A percentile compares a stretch with the other conserved stretches of the same genome.
phyloP scores from a whole-genome alignment of 164 flowering plant genomes.

The Nelumbo lutea region DNA sequence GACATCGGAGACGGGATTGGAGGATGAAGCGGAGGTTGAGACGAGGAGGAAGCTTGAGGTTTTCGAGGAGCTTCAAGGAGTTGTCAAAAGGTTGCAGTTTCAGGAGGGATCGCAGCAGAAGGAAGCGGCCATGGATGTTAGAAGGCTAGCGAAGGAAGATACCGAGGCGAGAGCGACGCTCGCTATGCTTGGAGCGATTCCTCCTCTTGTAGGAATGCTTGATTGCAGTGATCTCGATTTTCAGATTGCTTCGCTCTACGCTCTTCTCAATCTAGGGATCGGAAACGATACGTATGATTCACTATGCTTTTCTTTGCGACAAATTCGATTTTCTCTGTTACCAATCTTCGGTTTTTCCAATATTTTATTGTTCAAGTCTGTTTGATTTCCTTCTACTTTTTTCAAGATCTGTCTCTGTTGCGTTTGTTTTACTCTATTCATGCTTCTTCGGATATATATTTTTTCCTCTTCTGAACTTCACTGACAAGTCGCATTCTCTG shows the following conservation, averaged over 20 bases:
- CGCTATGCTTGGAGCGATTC: conserved; percentile 87
- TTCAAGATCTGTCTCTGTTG: not conserved
- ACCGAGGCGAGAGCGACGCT: conserved; percentile 56
- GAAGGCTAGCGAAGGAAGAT: conserved; percentile 69
- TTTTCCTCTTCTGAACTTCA: not conserved
- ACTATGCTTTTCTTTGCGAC: not conserved
- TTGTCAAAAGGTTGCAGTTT: conserved; percentile 35
- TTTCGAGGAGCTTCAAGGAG: conserved; percentile 53
- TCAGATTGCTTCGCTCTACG: conserved; percentile 70
- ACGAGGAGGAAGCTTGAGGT: conserved; percentile 50
- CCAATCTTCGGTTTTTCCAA: too few species aligned
- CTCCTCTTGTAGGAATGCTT: conserved; percentile 73
- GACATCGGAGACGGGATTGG: conserved; percentile 17
- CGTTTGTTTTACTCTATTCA: not conserved
- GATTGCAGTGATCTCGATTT: conserved; percentile 38
- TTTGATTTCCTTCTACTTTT: not conserved
- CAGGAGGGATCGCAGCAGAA: conserved; percentile 24
- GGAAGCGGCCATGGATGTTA: conserved; percentile 43
- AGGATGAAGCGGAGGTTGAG: conserved; percentile 31
- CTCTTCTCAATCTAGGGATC: conserved; percentile 78
- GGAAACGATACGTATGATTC: conserved; percentile 64
- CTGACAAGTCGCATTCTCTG: not conserved
- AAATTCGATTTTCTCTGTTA: not conserved
- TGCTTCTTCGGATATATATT: not conserved
- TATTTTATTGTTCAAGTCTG: not conserved